These are phyloP conservation scores for Aspergillus novofumigatus DNA, from an alignment of 2,329 filamentous ascomycete species.

Conservation along the genomic window DNA sequence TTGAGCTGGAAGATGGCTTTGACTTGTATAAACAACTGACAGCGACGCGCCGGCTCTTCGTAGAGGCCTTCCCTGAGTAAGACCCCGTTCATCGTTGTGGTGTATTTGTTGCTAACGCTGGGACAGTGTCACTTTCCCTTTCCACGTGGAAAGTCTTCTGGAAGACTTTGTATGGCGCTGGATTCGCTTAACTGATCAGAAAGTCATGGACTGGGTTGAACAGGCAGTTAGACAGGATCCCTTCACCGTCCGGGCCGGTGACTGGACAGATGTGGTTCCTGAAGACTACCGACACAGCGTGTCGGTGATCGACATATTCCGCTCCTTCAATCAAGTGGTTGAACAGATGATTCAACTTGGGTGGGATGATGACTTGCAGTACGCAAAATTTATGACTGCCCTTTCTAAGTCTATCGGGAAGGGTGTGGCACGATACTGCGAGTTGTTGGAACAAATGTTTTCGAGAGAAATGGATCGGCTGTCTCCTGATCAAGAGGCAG, in stretches of 20 bases:
- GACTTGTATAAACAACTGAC: constrained; percentile 87
- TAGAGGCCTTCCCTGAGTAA: constrained; percentile 63
- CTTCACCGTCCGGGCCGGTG: constrained; percentile 70
- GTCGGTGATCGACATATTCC: constrained; percentile 89
- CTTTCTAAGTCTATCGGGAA: constrained; percentile 78
- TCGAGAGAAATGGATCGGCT: constrained; percentile 88
- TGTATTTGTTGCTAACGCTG: constrained; percentile 14
- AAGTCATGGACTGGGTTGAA: constrained; percentile 78
- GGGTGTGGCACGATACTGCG: constrained; percentile 85
- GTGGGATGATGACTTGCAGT: constrained; percentile 90
- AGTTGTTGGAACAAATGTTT: constrained; percentile 81
- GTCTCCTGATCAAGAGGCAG: constrained; percentile 79
- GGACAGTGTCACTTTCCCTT: constrained; percentile 64
- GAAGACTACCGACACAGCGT: constrained; percentile 88
- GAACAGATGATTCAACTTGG: constrained; percentile 81
- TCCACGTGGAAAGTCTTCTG: constrained; percentile 79
- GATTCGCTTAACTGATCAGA: constrained; percentile 76
- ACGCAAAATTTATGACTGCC: constrained; percentile 95
- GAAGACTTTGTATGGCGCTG: constrained; percentile 95
- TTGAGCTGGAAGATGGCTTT: constrained; percentile 88
- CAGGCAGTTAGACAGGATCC: constrained; percentile 85
- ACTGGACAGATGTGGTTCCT: constrained; percentile 58
- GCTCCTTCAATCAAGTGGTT: constrained; percentile 86
- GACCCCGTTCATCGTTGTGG: constrained; percentile 6
- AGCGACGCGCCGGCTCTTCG: constrained; percentile 76